Conservation (phyloP, 805 yeast species). For the Kuraishia ogatae region DNA sequence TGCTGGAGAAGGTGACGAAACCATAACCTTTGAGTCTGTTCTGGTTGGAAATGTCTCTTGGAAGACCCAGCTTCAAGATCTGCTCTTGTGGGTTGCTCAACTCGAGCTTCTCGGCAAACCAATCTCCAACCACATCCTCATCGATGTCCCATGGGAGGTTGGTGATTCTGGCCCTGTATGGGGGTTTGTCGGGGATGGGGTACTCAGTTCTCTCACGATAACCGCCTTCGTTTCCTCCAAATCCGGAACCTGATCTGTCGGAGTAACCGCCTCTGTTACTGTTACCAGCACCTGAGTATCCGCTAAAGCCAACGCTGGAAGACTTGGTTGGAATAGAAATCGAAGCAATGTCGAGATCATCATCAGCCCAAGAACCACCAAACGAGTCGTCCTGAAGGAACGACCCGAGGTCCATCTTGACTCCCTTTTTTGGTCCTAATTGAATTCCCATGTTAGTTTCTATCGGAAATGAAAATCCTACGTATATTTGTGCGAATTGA, state of each 20-base stretch:
- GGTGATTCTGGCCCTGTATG: conserved; percentile 82
- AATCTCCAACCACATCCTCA: conserved; percentile 55
- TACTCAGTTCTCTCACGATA: conserved; percentile 53
- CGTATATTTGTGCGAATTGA: too few relatives aligned
- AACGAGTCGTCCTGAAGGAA: conserved; percentile 71
- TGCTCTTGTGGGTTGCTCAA: conserved; percentile 40
- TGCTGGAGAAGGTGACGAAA: conserved; percentile 39
- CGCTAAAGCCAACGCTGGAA: conserved; percentile 8
- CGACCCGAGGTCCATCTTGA: conserved; percentile 80
- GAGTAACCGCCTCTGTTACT: background rate
- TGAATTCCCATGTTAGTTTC: background rate
- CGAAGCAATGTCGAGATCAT: conserved; percentile 62
- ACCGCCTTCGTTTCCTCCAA: conserved; percentile 7
- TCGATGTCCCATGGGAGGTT: conserved; percentile 77
- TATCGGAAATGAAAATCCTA: background rate
- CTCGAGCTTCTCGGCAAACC: conserved; percentile 46
- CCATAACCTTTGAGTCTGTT: conserved; percentile 57
- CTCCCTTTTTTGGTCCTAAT: conserved; percentile 24
- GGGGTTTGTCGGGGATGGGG: conserved; percentile 88
- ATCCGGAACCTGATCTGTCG: background rate
- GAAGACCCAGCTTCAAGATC: conserved; percentile 60
- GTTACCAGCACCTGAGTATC: conserved; percentile 12
- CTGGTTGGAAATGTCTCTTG: conserved; percentile 52
- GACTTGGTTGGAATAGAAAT: conserved; percentile 41
- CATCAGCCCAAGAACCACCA: conserved; percentile 83